Evolutionary conservation across 1,284 basidiomycete species (phyloP).

Genomic region (Schizopora paradoxa): DNA sequence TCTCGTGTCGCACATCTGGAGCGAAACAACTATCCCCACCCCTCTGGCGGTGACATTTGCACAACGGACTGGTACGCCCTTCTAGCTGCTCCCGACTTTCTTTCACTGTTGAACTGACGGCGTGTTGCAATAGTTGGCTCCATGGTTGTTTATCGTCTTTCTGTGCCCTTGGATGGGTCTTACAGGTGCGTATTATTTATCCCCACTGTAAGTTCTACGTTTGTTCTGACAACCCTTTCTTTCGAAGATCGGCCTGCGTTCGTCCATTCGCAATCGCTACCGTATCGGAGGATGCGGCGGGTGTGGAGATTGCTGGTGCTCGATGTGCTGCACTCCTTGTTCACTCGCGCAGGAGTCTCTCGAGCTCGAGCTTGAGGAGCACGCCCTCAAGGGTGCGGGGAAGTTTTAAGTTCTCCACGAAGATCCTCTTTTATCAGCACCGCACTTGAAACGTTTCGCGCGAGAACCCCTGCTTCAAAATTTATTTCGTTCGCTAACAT

Average conservation of each 20-base stretch:
- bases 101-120: too few relatives aligned
- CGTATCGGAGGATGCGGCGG: slow-evolving; percentile 37
- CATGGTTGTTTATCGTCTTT: slow-evolving; percentile 25
- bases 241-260: slow-evolving; percentile 41
- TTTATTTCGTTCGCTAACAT: too few relatives aligned
- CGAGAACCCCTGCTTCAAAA: too few relatives aligned
- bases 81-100: too few relatives aligned
- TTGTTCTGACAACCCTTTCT: too few relatives aligned
- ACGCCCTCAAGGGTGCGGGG: slow-evolving; percentile 6
- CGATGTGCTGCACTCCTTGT: slow-evolving; percentile 44
- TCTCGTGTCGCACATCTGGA: slow-evolving; percentile 21
- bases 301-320: slow-evolving; percentile 35
- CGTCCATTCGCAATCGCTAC: slow-evolving; percentile 38
- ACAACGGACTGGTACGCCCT: slow-evolving; percentile 20
- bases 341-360: slow-evolving; percentile 42
- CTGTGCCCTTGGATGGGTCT: slow-evolving; percentile 34
- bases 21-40: slow-evolving; percentile 20
- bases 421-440: too few relatives aligned
- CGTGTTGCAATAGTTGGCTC: too few relatives aligned
- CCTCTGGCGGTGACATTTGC: slow-evolving; percentile 18
- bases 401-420: too few relatives aligned
- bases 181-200: slow-evolving; percentile 42
- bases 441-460: too few relatives aligned
- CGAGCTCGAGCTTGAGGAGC: slow-evolving; percentile 46
- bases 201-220: too few relatives aligned